phyloP scores from a whole-genome alignment of 768 basidiomycete species.

The Scleroderma citrinum region DNA sequence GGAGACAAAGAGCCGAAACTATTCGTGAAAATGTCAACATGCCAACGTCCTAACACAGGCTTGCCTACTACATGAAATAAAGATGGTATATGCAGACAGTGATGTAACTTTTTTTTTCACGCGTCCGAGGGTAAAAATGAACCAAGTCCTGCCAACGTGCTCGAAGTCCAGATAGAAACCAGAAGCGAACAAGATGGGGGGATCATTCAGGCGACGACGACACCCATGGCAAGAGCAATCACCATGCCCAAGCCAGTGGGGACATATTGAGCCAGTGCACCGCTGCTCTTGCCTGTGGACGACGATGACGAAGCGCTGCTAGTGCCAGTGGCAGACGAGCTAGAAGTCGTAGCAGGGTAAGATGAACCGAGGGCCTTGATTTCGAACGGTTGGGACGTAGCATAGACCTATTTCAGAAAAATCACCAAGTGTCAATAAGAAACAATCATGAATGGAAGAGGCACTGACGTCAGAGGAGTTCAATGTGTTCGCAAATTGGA shows the following conservation, averaged over 20 bases:
- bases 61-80: not conserved
- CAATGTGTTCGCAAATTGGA: slow-evolving; percentile 44
- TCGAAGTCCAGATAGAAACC: no score
- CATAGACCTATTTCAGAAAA: slow-evolving; percentile 43
- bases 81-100: not conserved
- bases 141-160: not conserved
- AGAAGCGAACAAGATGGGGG: not conserved
- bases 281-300: slow-evolving; percentile 10
- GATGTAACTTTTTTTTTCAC: not conserved
- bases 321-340: slow-evolving; percentile 18
- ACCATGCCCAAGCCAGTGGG: slow-evolving; percentile 26
- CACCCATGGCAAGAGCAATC: slow-evolving; percentile 21
- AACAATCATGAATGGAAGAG: not conserved
- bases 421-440: not conserved
- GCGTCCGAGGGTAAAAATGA: not conserved
- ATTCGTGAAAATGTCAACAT: not conserved
- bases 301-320: slow-evolving; percentile 18
- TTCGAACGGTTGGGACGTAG: slow-evolving; percentile 50
- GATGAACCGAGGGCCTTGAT: slow-evolving; percentile 50
- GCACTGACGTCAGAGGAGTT: slow-evolving; percentile 50
- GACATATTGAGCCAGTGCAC: slow-evolving; percentile 14
- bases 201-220: slow-evolving; percentile 21
- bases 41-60: not conserved
- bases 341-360: slow-evolving; percentile 40
- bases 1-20: no score